Base-by-base conservation (phyloP, 805 yeast genomes). In the Kuraishia cidri region DNA sequence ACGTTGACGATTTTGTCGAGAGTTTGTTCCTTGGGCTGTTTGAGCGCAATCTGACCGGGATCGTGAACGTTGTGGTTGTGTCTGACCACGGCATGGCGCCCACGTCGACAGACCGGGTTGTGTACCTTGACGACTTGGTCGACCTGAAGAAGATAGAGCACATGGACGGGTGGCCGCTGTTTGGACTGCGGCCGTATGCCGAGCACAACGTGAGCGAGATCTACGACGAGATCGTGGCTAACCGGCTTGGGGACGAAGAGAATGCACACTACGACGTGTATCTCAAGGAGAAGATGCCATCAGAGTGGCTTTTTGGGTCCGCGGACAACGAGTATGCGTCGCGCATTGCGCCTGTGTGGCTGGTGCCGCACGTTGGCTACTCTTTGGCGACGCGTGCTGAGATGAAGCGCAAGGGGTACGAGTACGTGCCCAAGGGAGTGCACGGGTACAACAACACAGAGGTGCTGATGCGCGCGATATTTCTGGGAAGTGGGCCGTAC, bases 71-170 rank as follows among this genome's bases (percentile, higher is more conserved):
- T 14, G 56, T 90, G 0, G 59, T 88, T 27, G 81, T 88, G 3
- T 83, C 95, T 29, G 96, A 88, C 52, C 96, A 87, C 51, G 96
- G 96, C 8, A 87, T 86, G 95, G 79, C 94, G 0, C 90, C 95
- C 5, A 81, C 94, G 2, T 69, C 84, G 1, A 70, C 76, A 40
- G 72, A 76, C 9, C 59, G 95, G 38, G 52, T 84, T 8, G 57
- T 87, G 2, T 74, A 73, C 39, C 54, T 88, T 38, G 95, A 86
- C 50, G 92, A 86, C 41, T 39, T 84, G 12, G 55, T 85, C 8
- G 75, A 75, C 44, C 38, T 69, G 38, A 45, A 52, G 2, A 61
- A 64, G 36, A 65, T 83, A 30, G 78, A 75, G 37, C 75, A 78
- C 44, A 57, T 67, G 20, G 87, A 80, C 46, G 95, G 92, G 13